phyloP scores from a whole-genome alignment of 2,329 filamentous ascomycete genomes.

The Aspergillus sp. region DNA sequence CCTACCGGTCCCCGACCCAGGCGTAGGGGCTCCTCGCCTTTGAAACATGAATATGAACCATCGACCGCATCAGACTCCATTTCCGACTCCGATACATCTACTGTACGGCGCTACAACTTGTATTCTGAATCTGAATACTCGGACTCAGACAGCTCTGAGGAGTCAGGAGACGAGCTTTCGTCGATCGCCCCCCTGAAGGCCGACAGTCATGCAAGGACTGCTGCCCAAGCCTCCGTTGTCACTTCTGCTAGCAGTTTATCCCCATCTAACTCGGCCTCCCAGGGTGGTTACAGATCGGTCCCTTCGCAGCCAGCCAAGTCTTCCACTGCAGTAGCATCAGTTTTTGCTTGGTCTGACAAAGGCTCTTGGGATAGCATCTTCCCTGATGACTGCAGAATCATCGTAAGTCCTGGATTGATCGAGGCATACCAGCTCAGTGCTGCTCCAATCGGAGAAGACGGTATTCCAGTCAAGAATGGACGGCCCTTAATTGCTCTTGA shows the following conservation, averaged over 20 bases:
- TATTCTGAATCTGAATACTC: constrained; percentile 46
- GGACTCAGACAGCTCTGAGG: constrained; percentile 54
- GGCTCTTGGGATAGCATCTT: constrained; percentile 61
- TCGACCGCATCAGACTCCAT: constrained; percentile 68
- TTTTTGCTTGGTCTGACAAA: constrained; percentile 64
- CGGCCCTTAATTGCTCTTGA: constrained; percentile 68
- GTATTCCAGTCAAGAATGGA: constrained; percentile 18
- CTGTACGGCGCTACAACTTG: constrained; percentile 52
- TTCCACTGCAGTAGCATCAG: constrained; percentile 56
- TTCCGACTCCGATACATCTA: constrained; percentile 54
- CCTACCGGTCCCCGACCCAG: constrained; percentile 50
- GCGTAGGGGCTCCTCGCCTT: constrained; percentile 80
- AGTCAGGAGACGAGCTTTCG: constrained; percentile 48
- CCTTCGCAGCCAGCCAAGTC: constrained; percentile 46
- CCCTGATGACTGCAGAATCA: constrained; percentile 61
- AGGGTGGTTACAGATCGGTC: constrained; percentile 62
- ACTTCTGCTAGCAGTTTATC: constrained; percentile 59
- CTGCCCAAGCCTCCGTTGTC: constrained; percentile 30
- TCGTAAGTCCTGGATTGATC: constrained; percentile 63
- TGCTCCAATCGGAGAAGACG: constrained; percentile 24
- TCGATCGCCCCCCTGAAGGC: constrained; percentile 26
- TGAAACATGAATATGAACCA: constrained; percentile 96
- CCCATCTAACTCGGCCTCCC: constrained; percentile 79
- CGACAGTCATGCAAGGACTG: constrained; percentile 41
- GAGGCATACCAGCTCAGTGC: constrained; percentile 59